A percentile compares a stretch with the other conserved stretches of the same genome.
Conservation (phyloP, 2,329 filamentous ascomycete species). For the Chaetomiaceae sp. region DNA sequence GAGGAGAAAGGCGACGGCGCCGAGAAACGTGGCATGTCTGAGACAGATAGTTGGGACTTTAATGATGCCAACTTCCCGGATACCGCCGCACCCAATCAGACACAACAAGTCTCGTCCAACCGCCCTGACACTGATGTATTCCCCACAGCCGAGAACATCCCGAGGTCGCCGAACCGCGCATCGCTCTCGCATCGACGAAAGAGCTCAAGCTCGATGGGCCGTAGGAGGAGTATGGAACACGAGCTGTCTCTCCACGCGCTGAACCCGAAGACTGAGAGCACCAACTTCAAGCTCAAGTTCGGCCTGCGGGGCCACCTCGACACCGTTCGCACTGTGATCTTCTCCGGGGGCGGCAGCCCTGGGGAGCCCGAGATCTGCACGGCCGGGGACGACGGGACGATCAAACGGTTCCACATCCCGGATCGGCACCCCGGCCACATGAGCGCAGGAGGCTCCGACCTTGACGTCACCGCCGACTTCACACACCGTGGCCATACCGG, state of each 20-base stretch:
- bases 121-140: slow-evolving; percentile 86
- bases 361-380: slow-evolving; percentile 97
- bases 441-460: slow-evolving; percentile 55
- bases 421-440: slow-evolving; percentile 58
- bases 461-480: slow-evolving; percentile 90
- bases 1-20: slow-evolving; percentile 38
- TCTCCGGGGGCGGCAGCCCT: slow-evolving; percentile 91
- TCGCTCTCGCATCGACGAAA: slow-evolving; percentile 69
- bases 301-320: slow-evolving; percentile 88
- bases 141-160: slow-evolving; percentile 69
- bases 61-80: slow-evolving; percentile 68
- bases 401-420: slow-evolving; percentile 96
- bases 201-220: slow-evolving; percentile 72
- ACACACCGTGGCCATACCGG: slow-evolving; percentile 93
- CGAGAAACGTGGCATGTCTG: slow-evolving; percentile 44
- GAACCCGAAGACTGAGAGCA: slow-evolving; percentile 58
- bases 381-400: slow-evolving; percentile 86
- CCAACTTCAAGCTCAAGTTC: slow-evolving; percentile 87
- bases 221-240: slow-evolving; percentile 64
- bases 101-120: slow-evolving; percentile 44
- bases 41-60: slow-evolving; percentile 86
- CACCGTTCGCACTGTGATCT: slow-evolving; percentile 89
- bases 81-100: slow-evolving; percentile 38
- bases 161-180: slow-evolving; percentile 72
- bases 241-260: slow-evolving; percentile 47